phyloP scores from a whole-genome alignment of 345 rosid species.

The Salix udensis region DNA sequence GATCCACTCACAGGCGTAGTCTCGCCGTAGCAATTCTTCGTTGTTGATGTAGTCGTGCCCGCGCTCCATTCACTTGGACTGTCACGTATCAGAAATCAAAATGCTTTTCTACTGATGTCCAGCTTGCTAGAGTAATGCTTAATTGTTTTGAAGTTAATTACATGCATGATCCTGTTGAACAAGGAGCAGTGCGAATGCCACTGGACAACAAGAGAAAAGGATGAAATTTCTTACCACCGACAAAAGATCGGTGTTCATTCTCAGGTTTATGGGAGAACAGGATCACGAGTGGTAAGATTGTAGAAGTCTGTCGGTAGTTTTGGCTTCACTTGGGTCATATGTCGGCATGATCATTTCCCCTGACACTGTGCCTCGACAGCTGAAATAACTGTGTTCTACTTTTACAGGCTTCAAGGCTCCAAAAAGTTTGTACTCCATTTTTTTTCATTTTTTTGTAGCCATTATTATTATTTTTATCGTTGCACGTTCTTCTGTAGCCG shows the following conservation, averaged over 20 bases:
- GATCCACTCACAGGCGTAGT: constrained; percentile 56
- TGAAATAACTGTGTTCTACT: background rate
- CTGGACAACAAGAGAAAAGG: background rate
- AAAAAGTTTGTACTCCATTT: background rate
- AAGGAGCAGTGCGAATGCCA: background rate
- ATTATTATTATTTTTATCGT: background rate
- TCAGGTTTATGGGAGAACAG: background rate
- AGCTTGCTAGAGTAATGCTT: background rate
- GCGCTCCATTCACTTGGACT: constrained; percentile 81
- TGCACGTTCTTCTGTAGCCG: background rate
- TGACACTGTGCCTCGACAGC: background rate
- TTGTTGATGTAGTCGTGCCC: constrained; percentile 29
- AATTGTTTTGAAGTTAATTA: background rate
- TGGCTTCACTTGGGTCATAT: background rate
- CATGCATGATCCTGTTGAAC: background rate
- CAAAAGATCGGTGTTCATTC: background rate
- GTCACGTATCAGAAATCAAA: constrained; percentile 1
- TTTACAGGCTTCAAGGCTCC: background rate
- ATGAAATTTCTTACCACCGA: background rate
- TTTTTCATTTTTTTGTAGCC: no score
- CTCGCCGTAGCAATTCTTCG: constrained; percentile 76
- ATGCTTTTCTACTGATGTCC: background rate
- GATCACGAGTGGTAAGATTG: background rate
- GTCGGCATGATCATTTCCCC: background rate
- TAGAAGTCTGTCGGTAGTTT: background rate